Conservation (phyloP, 2,329 filamentous ascomycete genomes). For the Colletotrichum tamarilloi region DNA sequence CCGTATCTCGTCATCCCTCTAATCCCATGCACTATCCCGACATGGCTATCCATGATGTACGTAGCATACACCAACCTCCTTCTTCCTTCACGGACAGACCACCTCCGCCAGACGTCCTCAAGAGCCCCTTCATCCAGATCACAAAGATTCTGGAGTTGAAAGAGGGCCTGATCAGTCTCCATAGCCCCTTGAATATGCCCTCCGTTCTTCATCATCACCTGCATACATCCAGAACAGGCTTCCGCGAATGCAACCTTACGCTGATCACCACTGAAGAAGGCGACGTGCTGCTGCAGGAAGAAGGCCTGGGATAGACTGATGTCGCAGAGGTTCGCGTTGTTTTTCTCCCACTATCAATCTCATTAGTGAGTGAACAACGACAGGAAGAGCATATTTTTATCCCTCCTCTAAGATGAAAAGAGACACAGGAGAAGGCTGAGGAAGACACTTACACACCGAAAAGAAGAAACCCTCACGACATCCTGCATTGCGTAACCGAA, state of each 20-base stretch:
- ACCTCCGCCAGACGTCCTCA: not conserved
- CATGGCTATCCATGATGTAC: conserved; percentile 5
- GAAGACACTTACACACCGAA: not conserved
- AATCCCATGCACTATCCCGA: conserved; percentile 3
- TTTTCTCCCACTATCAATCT: conserved; percentile 2
- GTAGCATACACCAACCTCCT: conserved; percentile 7
- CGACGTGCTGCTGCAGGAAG: conserved; percentile 9
- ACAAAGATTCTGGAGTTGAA: not conserved
- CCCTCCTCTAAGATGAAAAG: too few species aligned
- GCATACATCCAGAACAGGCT: not conserved
- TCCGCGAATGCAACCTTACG: conserved; percentile 7
- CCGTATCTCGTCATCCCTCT: not conserved
- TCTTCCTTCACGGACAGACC: not conserved
- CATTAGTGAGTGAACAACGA: not conserved
- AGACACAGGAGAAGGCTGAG: not conserved
- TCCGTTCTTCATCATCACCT: conserved; percentile 14
- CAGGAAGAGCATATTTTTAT: too few species aligned
- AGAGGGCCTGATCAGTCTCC: not conserved
- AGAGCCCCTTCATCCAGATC: not conserved
- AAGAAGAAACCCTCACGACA: conserved; percentile 1
- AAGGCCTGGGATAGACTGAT: conserved; percentile 9
- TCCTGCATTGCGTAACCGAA: conserved; percentile 16
- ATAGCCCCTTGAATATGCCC: not conserved
- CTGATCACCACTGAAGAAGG: conserved; percentile 6
- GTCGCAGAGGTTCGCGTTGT: not conserved